Conservation (phyloP, 768 basidiomycete genomes). For the Termitomyces sp. region DNA sequence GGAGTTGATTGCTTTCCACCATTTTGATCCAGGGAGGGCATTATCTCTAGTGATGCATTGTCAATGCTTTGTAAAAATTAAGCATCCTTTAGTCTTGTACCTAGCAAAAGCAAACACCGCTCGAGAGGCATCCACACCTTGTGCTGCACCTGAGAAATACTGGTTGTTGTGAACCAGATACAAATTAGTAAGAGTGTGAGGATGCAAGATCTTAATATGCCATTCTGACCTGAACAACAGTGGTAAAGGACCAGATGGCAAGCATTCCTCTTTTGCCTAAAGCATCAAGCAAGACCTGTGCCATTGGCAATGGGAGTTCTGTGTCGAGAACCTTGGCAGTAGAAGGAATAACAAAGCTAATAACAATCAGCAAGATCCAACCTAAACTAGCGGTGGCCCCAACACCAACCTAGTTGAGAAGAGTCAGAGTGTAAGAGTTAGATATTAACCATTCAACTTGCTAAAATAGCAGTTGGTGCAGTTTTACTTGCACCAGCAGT, state of each 20-base stretch:
- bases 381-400: not conserved
- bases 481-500: slow-evolving; percentile 55
- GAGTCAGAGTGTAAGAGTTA: not conserved
- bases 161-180: not conserved
- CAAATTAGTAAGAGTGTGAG: not conserved
- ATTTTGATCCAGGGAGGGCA: slow-evolving; percentile 65
- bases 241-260: slow-evolving; percentile 64
- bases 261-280: slow-evolving; percentile 70
- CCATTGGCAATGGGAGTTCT: slow-evolving; percentile 60
- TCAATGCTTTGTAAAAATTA: not conserved
- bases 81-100: not conserved
- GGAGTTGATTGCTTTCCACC: slow-evolving; percentile 59
- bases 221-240: slow-evolving; percentile 40
- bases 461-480: slow-evolving; percentile 61
- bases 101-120: slow-evolving; percentile 1
- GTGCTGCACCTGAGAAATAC: not conserved
- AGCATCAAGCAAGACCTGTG: slow-evolving; percentile 60
- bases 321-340: slow-evolving; percentile 41
- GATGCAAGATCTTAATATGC: not conserved
- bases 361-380: not conserved
- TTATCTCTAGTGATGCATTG: slow-evolving; percentile 40
- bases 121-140: not conserved
- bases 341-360: not conserved
- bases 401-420: not conserved
- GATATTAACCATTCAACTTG: not conserved